Evolutionary conservation across 768 basidiomycete genomes (phyloP).

Genomic region (Leccinum disarticulatum): DNA sequence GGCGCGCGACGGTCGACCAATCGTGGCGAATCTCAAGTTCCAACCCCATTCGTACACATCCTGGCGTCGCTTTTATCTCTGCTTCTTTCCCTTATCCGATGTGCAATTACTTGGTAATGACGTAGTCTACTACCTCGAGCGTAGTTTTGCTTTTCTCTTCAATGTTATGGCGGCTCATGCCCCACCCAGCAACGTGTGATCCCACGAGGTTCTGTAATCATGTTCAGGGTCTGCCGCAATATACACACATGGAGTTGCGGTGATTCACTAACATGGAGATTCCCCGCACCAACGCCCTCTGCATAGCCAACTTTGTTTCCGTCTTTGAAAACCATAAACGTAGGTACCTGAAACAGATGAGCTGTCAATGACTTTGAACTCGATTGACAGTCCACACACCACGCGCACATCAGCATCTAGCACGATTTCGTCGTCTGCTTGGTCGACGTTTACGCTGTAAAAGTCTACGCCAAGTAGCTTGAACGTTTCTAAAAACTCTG

Average conservation of each 20-base stretch:
- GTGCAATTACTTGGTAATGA: too few species aligned
- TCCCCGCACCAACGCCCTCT: conserved; percentile 27
- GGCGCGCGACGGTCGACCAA: too few species aligned
- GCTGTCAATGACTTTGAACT: neutral
- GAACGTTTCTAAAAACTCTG: conserved; percentile 21
- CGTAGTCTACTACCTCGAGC: too few species aligned
- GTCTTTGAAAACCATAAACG: conserved; percentile 33
- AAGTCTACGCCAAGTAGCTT: conserved; percentile 46
- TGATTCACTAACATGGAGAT: conserved; percentile 25
- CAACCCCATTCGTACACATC: neutral
- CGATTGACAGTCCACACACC: conserved; percentile 37
- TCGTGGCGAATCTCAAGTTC: too few species aligned
- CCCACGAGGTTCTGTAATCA: conserved; percentile 24
- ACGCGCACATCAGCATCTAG: conserved; percentile 62
- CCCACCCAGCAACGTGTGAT: conserved; percentile 14
- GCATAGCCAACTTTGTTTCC: conserved; percentile 26
- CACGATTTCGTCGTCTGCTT: conserved; percentile 44
- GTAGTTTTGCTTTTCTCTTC: too few species aligned
- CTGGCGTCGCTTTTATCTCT: neutral
- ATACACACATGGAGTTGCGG: neutral
- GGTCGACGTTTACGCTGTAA: conserved; percentile 77
- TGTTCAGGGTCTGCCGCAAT: neutral
- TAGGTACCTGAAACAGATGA: conserved; percentile 20
- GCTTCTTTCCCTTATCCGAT: too few species aligned
- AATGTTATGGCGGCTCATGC: neutral